These are phyloP conservation scores for Saccharomycopsis fibuligera DNA, from an alignment of 805 yeast species.

Conservation along the genomic window DNA sequence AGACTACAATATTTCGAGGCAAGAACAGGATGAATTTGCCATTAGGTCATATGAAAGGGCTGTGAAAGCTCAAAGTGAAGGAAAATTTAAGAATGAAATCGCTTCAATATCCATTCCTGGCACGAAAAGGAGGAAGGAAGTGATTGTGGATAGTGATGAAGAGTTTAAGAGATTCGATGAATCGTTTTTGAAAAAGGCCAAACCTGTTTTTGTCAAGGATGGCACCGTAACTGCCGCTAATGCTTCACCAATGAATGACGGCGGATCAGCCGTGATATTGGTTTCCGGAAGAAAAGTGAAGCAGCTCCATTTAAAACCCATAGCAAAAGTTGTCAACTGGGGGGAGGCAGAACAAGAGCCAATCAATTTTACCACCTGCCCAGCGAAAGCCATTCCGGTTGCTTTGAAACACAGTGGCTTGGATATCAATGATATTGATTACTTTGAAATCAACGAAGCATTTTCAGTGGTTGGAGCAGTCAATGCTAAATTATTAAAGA, in stretches of 20 bases:
- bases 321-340: constrained; percentile 88
- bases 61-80: constrained; percentile 65
- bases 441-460: constrained; percentile 94
- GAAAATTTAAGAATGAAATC: constrained; percentile 78
- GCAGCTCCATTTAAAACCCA: constrained; percentile 79
- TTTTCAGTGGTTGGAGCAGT: constrained; percentile 95
- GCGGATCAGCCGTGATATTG: constrained; percentile 90
- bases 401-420: constrained; percentile 71
- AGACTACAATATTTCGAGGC: constrained; percentile 71
- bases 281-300: constrained; percentile 78
- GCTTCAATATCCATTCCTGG: constrained; percentile 87
- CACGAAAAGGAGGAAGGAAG: constrained; percentile 72
- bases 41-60: constrained; percentile 83
- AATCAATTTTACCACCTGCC: constrained; percentile 92
- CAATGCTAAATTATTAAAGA: constrained; percentile 60
- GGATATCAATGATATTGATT: constrained; percentile 64
- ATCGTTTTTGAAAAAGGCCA: constrained; percentile 66
- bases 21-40: constrained; percentile 85
- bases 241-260: constrained; percentile 93
- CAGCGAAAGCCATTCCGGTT: constrained; percentile 89
- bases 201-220: constrained; percentile 90
- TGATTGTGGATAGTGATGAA: constrained; percentile 67
- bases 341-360: constrained; percentile 98
- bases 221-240: constrained; percentile 97
- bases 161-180: constrained; percentile 74